A percentile compares a stretch with the other conserved stretches of the same genome.
phyloP scores from a whole-genome alignment of 129 eudicot genomes.

The Erigeron canadensis region DNA sequence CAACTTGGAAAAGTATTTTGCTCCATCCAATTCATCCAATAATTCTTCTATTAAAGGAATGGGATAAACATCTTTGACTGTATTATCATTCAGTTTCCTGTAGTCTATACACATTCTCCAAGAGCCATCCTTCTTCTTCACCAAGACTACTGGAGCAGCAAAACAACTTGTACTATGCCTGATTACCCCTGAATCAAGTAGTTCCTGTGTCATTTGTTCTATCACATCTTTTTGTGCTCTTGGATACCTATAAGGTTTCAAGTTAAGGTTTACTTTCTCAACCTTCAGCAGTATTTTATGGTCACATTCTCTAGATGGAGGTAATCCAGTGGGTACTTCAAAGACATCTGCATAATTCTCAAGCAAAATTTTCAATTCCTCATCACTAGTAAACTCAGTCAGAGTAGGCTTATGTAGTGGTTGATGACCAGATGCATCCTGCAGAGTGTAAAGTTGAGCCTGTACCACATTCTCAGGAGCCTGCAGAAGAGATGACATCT shows the following conservation, averaged over 20 bases:
- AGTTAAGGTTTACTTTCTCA: no score
- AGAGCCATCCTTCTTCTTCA: neutral
- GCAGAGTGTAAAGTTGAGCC: no score
- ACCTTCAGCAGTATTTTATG: no score
- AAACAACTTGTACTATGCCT: neutral
- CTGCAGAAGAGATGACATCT: no score
- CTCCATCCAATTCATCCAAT: neutral
- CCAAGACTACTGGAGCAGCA: neutral
- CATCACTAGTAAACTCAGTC: no score
- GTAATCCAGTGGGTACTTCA: no score
- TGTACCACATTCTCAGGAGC: no score
- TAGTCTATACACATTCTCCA: neutral
- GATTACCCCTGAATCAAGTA: neutral
- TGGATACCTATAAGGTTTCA: neutral
- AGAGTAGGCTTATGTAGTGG: no score
- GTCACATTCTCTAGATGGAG: no score
- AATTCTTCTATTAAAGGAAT: neutral
- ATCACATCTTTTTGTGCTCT: neutral
- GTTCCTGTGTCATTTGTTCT: neutral
- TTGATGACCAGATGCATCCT: no score
- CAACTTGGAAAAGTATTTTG: neutral
- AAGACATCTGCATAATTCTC: no score
- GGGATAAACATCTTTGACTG: neutral
- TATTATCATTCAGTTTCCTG: neutral
- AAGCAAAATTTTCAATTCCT: no score